Percentiles rank a stretch among this genome's conserved stretches.
These are phyloP conservation scores for Pythium brachiatum DNA, from an alignment of 352 stramenopile genomes.

Conservation along the genomic window DNA sequence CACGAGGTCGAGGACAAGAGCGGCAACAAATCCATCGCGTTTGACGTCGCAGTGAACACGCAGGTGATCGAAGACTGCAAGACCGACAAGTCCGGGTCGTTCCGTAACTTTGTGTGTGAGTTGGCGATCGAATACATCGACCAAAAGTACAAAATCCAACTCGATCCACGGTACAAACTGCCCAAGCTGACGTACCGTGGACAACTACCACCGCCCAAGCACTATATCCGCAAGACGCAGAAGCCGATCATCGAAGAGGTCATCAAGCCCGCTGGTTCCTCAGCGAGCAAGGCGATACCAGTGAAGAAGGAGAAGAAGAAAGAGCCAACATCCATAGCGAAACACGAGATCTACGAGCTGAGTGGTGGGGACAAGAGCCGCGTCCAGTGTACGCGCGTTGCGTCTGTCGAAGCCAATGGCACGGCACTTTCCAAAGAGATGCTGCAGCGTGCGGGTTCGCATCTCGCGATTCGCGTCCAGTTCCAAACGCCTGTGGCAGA, in stretches of 20 bases:
- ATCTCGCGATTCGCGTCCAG: constrained; percentile 35
- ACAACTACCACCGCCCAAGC: constrained; percentile 57
- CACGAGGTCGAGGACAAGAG: constrained; percentile 81
- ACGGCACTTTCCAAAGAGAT: constrained; percentile 43
- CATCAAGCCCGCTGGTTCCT: background rate
- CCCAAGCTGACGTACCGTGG: constrained; percentile 65
- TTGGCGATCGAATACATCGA: constrained; percentile 80
- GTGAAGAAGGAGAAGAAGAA: constrained; percentile 15
- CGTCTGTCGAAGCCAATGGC: constrained; percentile 33
- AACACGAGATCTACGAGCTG: constrained; percentile 48
- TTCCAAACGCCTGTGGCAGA: constrained; percentile 38
- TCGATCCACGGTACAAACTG: constrained; percentile 77
- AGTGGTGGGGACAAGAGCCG: background rate
- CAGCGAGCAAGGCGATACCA: constrained; percentile 7
- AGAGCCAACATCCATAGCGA: constrained; percentile 7
- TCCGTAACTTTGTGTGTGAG: constrained; percentile 83
- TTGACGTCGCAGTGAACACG: constrained; percentile 79
- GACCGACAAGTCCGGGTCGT: constrained; percentile 58
- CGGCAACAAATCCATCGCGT: constrained; percentile 52
- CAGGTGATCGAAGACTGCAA: constrained; percentile 70
- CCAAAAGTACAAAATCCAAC: constrained; percentile 82
- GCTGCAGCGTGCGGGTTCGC: constrained; percentile 32
- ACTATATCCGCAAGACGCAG: constrained; percentile 78
- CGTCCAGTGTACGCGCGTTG: constrained; percentile 31
- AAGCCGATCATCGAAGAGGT: constrained; percentile 77